Evolutionary conservation across 2,329 filamentous ascomycete genomes (phyloP), one percentile per base, ranked within the genome.

Genomic region (Fusarium subtropicale): DNA sequence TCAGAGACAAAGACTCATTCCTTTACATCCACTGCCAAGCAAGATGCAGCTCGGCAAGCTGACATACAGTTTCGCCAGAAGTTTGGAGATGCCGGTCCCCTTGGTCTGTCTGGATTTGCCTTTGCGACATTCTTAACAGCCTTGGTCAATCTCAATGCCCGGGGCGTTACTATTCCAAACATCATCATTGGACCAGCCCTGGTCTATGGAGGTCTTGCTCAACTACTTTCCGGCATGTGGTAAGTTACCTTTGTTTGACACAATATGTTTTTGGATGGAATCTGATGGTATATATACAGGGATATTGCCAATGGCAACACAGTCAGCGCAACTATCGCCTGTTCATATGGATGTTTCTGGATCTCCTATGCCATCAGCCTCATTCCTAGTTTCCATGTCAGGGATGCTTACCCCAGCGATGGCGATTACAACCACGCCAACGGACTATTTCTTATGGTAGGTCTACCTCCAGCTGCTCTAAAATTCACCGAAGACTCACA

Each of bases 281-380:
- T 31, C 56, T 62, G 0, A 60, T 36, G 2, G 4, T 4, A 7
- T 0, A 7, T 0, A 6, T 10, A 0, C 3, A 62, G 60, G 60
- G 60, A 62, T 11, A 61, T 62, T 3, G 60, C 60, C 0, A 55
- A 47, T 42, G 60, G 60, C 0, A 62, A 62, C 8, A 62, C 60
- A 16, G 56, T 61, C 5, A 62, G 60, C 1, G 60, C 60, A 1
- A 62, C 60, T 4, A 55, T 62, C 22, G 47, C 60, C 9, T 54
- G 46, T 30, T 61, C 60, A 0, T 62, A 62, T 42, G 60, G 60
- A 24, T 62, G 60, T n/a, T 62, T 62, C 30, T 62, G 60, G 60
- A 55, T 62, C 18, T 61, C 56, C 3, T 62, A 18, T n/a, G 60
- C 60, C 11, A 61, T 62, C 5, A 61, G 46, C 10, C 36, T 62